Base-by-base conservation (phyloP, 352 stramenopile species). In the Phytophthora europaea region DNA sequence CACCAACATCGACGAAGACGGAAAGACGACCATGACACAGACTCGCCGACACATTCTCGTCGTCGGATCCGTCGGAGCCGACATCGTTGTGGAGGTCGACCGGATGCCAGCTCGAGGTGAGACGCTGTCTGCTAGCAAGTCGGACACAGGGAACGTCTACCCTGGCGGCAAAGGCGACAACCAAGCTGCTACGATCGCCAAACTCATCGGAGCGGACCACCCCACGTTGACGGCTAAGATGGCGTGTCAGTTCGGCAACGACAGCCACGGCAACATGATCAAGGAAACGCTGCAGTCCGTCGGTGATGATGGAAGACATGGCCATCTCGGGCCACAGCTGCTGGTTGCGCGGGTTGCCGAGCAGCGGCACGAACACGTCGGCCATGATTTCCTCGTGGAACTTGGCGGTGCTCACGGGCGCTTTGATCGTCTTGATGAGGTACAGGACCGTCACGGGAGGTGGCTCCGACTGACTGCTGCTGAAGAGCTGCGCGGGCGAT, bases 261-360 rank as follows among this genome's bases (percentile, higher is more conserved):
- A 92, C 61, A 73, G 61, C 16, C 79, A 93, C 55, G 84, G 67
- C 18, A 47, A 50, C 6, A 75, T 75, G 53, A 80, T 94, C 31
- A 51, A 83, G 56, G 48, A 69, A 2, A 72, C 77, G 36, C 60
- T 93, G 1, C 12, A 68, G 0, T 69, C 53, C 2, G 53, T 78
- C 0, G 73, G 76, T 6, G 87, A 94, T 81, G 45, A 96, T 81
- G 22, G 87, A 94, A 8, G 84, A 84, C 4, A 88, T 88, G 47
- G 94, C 88, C 82, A 95, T 94, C 72, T 95, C 88, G 12, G 85
- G 88, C 87, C 90, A 95, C 73, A 83, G 54, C 28, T 81, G 78
- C 74, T 96, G 90, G 78, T 96, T 96, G 28, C 83, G 86, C 4
- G 82, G 79, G 68, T 95, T 94, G 2, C 84, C 85, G 5, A 95